Evolutionary conservation across 129 eudicot species (phyloP), one percentile per base, ranked within the genome.

Genomic region (Logfia minima): DNA sequence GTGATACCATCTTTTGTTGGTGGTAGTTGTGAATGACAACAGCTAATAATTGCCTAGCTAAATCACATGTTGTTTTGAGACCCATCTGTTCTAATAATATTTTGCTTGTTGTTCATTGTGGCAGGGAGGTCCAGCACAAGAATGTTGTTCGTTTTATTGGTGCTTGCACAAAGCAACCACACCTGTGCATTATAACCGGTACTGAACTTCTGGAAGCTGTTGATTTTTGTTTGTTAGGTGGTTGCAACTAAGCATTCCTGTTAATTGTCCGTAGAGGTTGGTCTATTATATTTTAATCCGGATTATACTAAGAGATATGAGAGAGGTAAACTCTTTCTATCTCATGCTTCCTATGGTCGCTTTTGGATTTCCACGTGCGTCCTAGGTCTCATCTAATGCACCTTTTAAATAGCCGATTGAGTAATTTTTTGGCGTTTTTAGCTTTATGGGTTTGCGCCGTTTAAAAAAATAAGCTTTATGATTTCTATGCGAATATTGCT

Each of bases 111-210:
- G 1, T 53, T 77, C 32, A 60, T 74, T 26, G 53, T 66, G 35
- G 79, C 92, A 92, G 98, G 87, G 88, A 92, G 84, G 96, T 92
- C 37, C 90, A 84, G 24, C 98, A 92, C 77, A 74, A 28, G 77
- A 92, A 92, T 79, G 88, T 92, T 74, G 95, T 92, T 75, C 94
- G 89, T 70, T 90, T 92, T 84, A 87, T 92, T 66, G 98, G 98
- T 52, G 92, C 94, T 52, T 86, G 96, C 77, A 86, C 96, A 78
- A 87, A 90, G 75, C 84, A 82, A 67, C 95, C 96, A 70, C 78
- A 88, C 72, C 73, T 88, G 77, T 86, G 96, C 84, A 92, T 92
- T 37, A 85, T 92, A 45, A 92, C 98, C 84, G 98, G 98, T 92
- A 82, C 3, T 16, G 21, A 72, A 26, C 70, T 53, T 83, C 74